These are phyloP conservation scores for peach (Prunus persica) DNA, from an alignment of 306 rosid genomes.

Conservation along the genomic window DNA sequence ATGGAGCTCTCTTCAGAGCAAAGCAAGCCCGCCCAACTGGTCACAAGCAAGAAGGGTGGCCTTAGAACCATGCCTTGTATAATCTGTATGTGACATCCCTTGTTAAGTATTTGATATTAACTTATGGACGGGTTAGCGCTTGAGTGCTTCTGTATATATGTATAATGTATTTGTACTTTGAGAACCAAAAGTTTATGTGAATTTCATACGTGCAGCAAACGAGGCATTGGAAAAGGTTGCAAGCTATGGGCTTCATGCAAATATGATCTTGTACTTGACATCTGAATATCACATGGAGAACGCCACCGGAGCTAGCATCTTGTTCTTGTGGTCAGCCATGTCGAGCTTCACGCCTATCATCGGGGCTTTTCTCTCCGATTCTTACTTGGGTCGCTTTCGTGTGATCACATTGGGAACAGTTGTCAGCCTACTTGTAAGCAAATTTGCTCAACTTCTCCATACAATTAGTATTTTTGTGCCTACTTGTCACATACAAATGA, in stretches of 20 bases:
- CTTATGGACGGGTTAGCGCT: no score
- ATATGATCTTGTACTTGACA: slow-evolving; percentile 59
- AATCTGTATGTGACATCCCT: slow-evolving; percentile 40
- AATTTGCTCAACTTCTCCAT: not conserved
- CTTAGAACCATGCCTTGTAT: slow-evolving; percentile 73
- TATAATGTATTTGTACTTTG: not conserved
- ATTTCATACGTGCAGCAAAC: slow-evolving; percentile 46
- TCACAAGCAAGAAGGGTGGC: slow-evolving; percentile 59
- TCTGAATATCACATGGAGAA: slow-evolving; percentile 43
- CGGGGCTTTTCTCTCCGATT: slow-evolving; percentile 87
- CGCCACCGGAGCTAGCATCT: slow-evolving; percentile 36
- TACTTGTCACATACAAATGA: not conserved
- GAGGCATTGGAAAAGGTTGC: slow-evolving; percentile 81
- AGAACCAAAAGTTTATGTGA: not conserved
- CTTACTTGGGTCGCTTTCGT: slow-evolving; percentile 64
- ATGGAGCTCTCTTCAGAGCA: slow-evolving; percentile 37
- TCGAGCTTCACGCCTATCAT: slow-evolving; percentile 42
- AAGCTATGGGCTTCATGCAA: slow-evolving; percentile 55
- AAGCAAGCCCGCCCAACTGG: slow-evolving; percentile 26
- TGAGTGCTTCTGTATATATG: no score
- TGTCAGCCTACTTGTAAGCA: slow-evolving; percentile 52
- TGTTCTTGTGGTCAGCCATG: slow-evolving; percentile 53
- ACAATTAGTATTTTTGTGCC: not conserved
- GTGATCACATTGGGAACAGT: slow-evolving; percentile 48
- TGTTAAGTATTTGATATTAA: not conserved